Evolutionary conservation across 257 asterid genomes (phyloP), one percentile per base, ranked within the genome.

Genomic region (Przewalskia tangutica): DNA sequence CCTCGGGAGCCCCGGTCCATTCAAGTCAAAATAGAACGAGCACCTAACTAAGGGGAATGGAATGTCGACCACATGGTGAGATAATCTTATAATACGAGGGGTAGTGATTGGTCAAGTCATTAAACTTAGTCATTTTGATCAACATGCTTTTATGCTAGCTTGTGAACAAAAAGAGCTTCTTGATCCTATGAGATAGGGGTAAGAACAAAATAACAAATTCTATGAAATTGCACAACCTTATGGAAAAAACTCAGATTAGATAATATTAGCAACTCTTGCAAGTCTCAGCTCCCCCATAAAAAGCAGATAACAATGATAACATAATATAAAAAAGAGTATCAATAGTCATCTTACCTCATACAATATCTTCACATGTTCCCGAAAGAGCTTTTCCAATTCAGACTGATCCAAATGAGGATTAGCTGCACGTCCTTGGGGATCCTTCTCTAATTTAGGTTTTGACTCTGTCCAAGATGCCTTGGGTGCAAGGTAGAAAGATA

Each of bases 381-480:
- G 93, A 86, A 95, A 95, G 84, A 94, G 91, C 87, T 94, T 95
- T 92, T 94, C 99, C 68, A 91, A 71, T 86, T 95, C 98, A 13
- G 97, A 91, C 84, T 90, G 97, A 83, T 94, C 97, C 80, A 95
- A 86, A 73, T 90, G 90, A 59, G 97, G 94, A 89, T 95, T 91
- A 71, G 90, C 92, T 10, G 90, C 89, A 85, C 99, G 99, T 62
- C 97, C 92, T 90, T 95, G 99, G 83, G 99, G 97, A 86, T 95
- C 99, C 92, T 92, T 94, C 86, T 94, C 99, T 92, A 95, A 82
- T 91, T 94, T 95, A 40, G 94, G 82, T 90, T 91, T 95, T 68
- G 97, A 90, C 82, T 94, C 97, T 63, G 97, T 91, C 98, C 97
- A 95, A 85, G 97, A 90, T 48, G 99, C 97, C 99, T 95, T 76